Percentiles rank a stretch among this genome's conserved stretches.
Evolutionary conservation across 257 asterid genomes (phyloP).

Genomic region (Paulownia fortunei): DNA sequence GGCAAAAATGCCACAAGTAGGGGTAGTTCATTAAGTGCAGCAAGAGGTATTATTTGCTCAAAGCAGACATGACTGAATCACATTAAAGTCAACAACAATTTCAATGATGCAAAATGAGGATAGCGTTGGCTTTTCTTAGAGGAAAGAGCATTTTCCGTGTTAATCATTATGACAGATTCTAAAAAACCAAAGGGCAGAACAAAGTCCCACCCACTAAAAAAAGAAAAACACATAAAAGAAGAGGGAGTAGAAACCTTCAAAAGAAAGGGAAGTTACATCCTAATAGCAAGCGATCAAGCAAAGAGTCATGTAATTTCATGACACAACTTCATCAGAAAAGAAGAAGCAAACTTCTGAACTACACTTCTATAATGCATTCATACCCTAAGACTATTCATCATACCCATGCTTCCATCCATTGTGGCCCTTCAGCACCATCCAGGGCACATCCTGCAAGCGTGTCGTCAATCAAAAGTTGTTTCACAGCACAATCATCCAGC

Average conservation of each 20-base stretch:
- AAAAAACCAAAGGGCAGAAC: not conserved
- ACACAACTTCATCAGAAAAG: constrained; percentile 20
- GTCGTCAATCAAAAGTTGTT: constrained; percentile 97
- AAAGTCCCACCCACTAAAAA: not conserved
- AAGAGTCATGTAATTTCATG: not conserved
- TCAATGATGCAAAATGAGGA: not conserved
- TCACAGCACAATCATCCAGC: constrained; percentile 98
- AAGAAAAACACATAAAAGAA: not conserved
- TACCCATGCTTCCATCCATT: constrained; percentile 99
- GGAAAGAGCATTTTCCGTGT: not conserved
- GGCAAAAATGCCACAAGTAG: no score
- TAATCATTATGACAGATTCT: not conserved
- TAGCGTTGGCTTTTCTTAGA: not conserved
- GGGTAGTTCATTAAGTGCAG: not conserved
- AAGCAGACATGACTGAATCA: not conserved
- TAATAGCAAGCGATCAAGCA: constrained; percentile 20
- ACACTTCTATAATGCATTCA: constrained; percentile 50
- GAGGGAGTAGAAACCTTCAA: not conserved
- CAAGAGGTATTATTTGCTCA: not conserved
- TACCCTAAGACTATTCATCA: constrained; percentile 80
- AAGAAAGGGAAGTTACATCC: not conserved
- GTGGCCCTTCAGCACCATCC: constrained; percentile 99
- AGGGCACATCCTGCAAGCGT: constrained; percentile 97
- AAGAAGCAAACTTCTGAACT: constrained; percentile 31
- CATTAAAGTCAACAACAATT: not conserved